Conservation (phyloP, 192 early-diverging fungal species). For the Podochytrium sp. region DNA sequence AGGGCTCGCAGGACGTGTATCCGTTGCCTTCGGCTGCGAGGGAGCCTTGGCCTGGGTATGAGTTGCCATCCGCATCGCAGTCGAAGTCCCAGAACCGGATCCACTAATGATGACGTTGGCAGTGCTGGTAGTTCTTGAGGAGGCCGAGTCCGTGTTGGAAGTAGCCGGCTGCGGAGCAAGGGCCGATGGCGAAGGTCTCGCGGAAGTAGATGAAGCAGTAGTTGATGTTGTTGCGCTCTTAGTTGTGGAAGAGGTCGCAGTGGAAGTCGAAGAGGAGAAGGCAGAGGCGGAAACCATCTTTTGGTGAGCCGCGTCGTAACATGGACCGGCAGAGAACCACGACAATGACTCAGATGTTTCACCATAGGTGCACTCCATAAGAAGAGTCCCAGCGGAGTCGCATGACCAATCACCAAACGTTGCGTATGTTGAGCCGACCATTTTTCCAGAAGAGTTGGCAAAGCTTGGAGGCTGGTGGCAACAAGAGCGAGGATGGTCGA, state of each 20-base stretch:
- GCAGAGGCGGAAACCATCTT: no score
- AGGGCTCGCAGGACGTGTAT: conserved; percentile 23
- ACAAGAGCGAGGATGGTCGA: no score
- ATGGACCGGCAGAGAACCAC: not conserved
- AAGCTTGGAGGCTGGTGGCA: no score
- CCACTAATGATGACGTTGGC: conserved; percentile 17
- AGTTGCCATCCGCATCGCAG: not conserved
- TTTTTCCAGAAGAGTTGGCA: no score
- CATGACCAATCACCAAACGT: conserved; percentile 2
- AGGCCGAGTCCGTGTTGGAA: no score
- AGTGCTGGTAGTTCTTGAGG: no score
- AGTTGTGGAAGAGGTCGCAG: not conserved
- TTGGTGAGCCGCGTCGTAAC: not conserved
- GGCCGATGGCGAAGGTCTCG: no score
- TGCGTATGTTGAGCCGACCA: no score
- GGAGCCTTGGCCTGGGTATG: not conserved
- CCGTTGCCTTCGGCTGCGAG: conserved; percentile 10
- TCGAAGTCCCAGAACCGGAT: not conserved
- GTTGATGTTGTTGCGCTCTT: not conserved
- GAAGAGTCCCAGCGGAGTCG: not conserved
- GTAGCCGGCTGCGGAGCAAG: no score
- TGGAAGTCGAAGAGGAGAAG: no score
- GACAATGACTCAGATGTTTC: not conserved
- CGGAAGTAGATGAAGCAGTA: not conserved
- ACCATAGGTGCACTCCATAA: not conserved